Conservation (phyloP, 352 stramenopile species). For the Pythium dissimile region DNA sequence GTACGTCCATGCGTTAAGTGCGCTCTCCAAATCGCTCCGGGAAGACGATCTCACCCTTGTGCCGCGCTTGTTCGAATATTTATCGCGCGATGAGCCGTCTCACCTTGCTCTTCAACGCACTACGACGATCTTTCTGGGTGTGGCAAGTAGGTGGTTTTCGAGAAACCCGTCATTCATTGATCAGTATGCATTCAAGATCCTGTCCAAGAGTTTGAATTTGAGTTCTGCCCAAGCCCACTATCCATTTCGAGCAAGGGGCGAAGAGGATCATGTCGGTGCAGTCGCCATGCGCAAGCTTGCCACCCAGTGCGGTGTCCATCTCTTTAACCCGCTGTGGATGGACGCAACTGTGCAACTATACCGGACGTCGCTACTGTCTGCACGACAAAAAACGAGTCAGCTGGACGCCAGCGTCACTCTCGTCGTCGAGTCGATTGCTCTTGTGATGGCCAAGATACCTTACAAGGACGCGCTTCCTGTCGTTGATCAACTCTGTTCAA, state of each 20-base stretch:
- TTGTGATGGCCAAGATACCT: slow-evolving; percentile 54
- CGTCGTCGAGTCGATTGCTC: slow-evolving; percentile 68
- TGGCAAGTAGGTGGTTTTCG: slow-evolving; percentile 73
- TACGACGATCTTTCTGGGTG: slow-evolving; percentile 65
- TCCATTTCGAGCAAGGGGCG: slow-evolving; percentile 38
- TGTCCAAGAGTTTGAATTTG: slow-evolving; percentile 64
- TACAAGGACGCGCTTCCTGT: slow-evolving; percentile 64
- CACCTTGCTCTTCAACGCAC: slow-evolving; percentile 61
- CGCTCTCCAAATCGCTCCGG: slow-evolving; percentile 75
- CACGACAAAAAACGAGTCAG: slow-evolving; percentile 24
- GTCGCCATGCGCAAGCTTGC: slow-evolving; percentile 71
- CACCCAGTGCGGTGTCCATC: slow-evolving; percentile 50
- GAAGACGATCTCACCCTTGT: slow-evolving; percentile 75
- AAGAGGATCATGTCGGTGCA: slow-evolving; percentile 68
- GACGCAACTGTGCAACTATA: slow-evolving; percentile 68
- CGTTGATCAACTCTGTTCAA: slow-evolving; percentile 53
- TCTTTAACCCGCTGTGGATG: slow-evolving; percentile 70
- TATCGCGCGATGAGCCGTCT: slow-evolving; percentile 61
- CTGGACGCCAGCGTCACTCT: slow-evolving; percentile 45
- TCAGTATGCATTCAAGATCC: slow-evolving; percentile 59
- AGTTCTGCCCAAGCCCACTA: slow-evolving; percentile 33
- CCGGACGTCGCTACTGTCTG: slow-evolving; percentile 31
- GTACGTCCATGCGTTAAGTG: slow-evolving; percentile 80
- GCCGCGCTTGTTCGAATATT: slow-evolving; percentile 65
- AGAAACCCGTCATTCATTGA: slow-evolving; percentile 53